These are phyloP conservation scores for Bertia moriformis DNA, from an alignment of 2,329 filamentous ascomycete species.

Conservation along the genomic window DNA sequence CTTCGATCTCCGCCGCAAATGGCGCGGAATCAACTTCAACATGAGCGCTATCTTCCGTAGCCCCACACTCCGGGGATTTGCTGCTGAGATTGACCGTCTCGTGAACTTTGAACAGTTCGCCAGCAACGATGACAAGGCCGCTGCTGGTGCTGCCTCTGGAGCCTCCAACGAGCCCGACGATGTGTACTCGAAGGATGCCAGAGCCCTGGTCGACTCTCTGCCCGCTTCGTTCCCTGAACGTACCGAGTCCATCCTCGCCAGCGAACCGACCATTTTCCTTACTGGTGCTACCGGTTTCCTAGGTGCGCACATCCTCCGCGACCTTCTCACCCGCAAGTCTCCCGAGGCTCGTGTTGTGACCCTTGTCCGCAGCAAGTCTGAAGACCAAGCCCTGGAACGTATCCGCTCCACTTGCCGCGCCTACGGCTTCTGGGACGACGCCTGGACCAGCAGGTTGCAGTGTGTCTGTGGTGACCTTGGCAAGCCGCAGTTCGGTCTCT, in stretches of 20 bases:
- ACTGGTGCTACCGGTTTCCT: constrained; percentile 87
- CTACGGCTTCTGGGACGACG: constrained; percentile 65
- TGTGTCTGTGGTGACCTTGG: constrained; percentile 62
- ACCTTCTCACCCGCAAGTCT: constrained; percentile 49
- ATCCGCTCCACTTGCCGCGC: constrained; percentile 54
- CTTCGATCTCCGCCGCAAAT: constrained; percentile 49
- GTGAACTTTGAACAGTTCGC: constrained; percentile 26
- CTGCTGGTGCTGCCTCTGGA: constrained; percentile 29
- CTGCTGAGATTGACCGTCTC: constrained; percentile 24
- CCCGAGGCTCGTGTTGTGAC: constrained; percentile 51
- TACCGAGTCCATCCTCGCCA: constrained; percentile 13
- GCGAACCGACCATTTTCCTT: constrained; percentile 51
- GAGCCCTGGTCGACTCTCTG: constrained; percentile 32
- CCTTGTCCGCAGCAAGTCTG: constrained; percentile 54
- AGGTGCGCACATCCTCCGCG: constrained; percentile 64
- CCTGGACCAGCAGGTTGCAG: constrained; percentile 51
- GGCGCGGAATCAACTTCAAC: constrained; percentile 32
- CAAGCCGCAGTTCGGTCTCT: constrained; percentile 60
- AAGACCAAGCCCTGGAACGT: constrained; percentile 44
- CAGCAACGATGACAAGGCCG: constrained; percentile 31
- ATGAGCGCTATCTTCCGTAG: constrained; percentile 59
- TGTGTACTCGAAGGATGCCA: constrained; percentile 30
- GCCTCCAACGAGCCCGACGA: constrained; percentile 26
- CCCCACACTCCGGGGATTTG: constrained; percentile 34
- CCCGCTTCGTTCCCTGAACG: constrained; percentile 21